Conservation (phyloP, 768 basidiomycete genomes). For the Pleurotus eryngii region DNA sequence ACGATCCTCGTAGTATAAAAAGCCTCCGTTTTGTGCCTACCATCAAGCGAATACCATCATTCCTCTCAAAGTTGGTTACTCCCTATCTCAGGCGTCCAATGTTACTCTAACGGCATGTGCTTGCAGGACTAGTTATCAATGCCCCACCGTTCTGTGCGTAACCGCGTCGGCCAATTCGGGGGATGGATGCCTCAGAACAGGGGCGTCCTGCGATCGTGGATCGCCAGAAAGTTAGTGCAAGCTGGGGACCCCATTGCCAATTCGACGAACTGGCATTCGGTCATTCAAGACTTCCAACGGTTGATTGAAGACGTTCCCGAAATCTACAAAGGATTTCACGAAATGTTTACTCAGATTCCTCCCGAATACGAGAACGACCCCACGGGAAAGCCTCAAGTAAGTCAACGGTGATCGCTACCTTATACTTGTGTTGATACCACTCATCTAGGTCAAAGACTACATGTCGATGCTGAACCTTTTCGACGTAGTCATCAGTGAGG, state of each 20-base stretch:
- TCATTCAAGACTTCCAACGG: constrained; percentile 23
- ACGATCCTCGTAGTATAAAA: no score
- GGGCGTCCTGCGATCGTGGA: background rate
- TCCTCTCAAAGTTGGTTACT: no score
- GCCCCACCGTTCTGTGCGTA: background rate
- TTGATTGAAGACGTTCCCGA: constrained; percentile 24
- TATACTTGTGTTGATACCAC: background rate
- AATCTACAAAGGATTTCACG: constrained; percentile 28
- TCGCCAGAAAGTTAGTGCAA: background rate
- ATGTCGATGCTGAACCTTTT: constrained; percentile 35
- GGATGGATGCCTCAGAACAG: constrained; percentile 6
- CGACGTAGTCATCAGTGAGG: constrained; percentile 38
- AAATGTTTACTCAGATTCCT: constrained; percentile 26
- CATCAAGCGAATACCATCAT: no score
- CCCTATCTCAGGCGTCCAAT: no score
- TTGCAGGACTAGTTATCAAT: no score
- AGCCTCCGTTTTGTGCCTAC: no score
- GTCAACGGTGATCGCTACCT: background rate
- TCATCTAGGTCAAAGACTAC: constrained; percentile 34
- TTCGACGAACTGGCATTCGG: constrained; percentile 7
- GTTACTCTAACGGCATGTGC: no score
- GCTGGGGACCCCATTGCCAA: background rate
- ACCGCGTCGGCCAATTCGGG: background rate
- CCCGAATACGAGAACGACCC: constrained; percentile 10
- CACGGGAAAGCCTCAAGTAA: constrained; percentile 15